Percentiles rank a stretch among this genome's conserved stretches.
phyloP scores from a whole-genome alignment of 306 rosid species.

The Malus sieversii region DNA sequence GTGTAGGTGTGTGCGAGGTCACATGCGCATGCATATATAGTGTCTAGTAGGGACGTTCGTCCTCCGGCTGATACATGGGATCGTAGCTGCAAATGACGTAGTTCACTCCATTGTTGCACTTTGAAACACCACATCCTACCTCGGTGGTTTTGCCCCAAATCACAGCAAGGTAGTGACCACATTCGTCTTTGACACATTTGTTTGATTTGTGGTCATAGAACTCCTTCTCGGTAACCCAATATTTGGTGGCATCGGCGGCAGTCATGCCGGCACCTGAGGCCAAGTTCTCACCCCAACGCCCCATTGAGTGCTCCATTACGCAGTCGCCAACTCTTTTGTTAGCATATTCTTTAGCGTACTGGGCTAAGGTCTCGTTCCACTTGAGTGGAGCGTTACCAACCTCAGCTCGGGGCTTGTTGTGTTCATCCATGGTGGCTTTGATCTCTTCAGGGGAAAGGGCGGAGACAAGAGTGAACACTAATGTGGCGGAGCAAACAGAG shows the following conservation, averaged over 20 bases:
- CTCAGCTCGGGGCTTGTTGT: not conserved
- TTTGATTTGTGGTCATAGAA: not conserved
- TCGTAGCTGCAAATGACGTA: conserved; percentile 22
- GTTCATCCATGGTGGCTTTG: not conserved
- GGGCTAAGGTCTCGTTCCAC: conserved; percentile 21
- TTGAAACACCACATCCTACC: conserved; percentile 20
- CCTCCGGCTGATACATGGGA: conserved; percentile 9
- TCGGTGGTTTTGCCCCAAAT: conserved; percentile 19
- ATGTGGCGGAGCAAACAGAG: not conserved
- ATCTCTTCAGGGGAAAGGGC: not conserved
- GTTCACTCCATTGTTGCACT: conserved; percentile 1
- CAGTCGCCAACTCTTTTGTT: conserved; percentile 17
- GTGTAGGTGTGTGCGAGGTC: not conserved
- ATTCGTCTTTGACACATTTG: not conserved
- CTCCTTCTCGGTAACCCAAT: conserved; percentile 33
- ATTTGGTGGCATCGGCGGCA: conserved; percentile 25
- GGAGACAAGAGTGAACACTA: not conserved
- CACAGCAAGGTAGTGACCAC: conserved; percentile 20
- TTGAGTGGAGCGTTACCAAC: not conserved
- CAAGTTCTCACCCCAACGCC: conserved; percentile 52
- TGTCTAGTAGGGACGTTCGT: conserved; percentile 27
- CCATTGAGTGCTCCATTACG: conserved; percentile 43
- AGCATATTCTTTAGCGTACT: conserved; percentile 46
- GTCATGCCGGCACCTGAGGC: conserved; percentile 31
- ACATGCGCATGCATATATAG: not conserved